Evolutionary conservation across 2,329 filamentous ascomycete genomes (phyloP).

Genomic region (Fusarium drepaniforme): DNA sequence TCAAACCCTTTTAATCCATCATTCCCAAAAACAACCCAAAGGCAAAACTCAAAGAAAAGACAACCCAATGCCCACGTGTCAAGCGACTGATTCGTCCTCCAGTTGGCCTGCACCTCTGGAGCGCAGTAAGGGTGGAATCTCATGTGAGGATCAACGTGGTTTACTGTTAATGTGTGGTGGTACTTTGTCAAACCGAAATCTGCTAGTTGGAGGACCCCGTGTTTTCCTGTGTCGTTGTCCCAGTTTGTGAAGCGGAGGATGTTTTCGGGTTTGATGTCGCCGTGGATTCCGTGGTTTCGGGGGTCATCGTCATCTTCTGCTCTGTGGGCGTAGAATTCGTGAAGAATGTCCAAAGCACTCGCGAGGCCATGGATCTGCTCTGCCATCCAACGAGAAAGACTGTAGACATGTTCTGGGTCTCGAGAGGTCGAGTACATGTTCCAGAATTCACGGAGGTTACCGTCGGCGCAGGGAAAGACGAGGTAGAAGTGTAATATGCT

Average conservation of each 20-base stretch:
- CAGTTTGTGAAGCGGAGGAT: slow-evolving; percentile 14
- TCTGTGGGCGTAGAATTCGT: background rate
- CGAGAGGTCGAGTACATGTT: background rate
- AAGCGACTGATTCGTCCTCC: slow-evolving; percentile 1
- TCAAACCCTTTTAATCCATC: background rate
- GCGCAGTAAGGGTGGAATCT: background rate
- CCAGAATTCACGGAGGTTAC: slow-evolving; percentile 12
- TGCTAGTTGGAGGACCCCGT: slow-evolving; percentile 15
- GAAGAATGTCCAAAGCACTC: background rate
- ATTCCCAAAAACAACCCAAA: slow-evolving; percentile 12
- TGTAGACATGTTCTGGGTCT: background rate
- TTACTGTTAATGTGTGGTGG: slow-evolving; percentile 7
- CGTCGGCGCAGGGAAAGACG: slow-evolving; percentile 12
- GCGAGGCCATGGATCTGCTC: background rate
- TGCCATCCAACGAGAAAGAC: background rate
- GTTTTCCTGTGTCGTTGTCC: background rate
- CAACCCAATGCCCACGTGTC: slow-evolving; percentile 17
- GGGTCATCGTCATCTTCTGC: background rate
- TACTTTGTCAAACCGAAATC: slow-evolving; percentile 16
- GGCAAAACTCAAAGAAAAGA: slow-evolving; percentile 13
- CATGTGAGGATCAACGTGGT: background rate
- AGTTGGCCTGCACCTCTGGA: background rate
- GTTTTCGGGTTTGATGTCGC: slow-evolving; percentile 20
- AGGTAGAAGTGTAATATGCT: slow-evolving; percentile 4
- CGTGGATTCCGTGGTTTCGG: slow-evolving; percentile 9